Conservation (phyloP, 1,284 basidiomycete genomes). For the Cerrena zonata region DNA sequence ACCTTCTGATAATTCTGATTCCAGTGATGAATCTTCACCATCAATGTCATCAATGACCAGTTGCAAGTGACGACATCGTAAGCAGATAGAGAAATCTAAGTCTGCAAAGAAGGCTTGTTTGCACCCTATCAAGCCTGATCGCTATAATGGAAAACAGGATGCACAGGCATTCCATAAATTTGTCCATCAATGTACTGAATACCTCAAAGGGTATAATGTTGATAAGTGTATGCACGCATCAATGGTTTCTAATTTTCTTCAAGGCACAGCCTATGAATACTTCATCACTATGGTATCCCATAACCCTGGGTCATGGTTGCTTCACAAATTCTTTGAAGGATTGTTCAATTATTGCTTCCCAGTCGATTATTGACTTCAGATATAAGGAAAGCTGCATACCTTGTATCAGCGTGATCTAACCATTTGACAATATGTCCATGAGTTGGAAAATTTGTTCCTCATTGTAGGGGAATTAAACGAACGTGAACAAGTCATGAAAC, state of each 20-base stretch:
- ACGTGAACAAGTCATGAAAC: not conserved
- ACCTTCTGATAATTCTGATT: not conserved
- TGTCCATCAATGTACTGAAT: slow-evolving; percentile 10
- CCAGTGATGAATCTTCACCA: not conserved
- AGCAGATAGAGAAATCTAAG: too few species aligned
- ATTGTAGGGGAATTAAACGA: not conserved
- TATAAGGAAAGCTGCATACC: slow-evolving; percentile 13
- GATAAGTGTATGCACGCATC: not conserved
- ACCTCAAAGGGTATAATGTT: slow-evolving; percentile 9
- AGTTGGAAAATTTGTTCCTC: slow-evolving; percentile 19
- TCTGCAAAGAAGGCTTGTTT: too few species aligned
- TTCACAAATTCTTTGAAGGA: slow-evolving; percentile 27
- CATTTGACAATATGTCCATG: slow-evolving; percentile 25
- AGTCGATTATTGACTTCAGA: slow-evolving; percentile 26
- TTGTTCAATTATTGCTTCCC: slow-evolving; percentile 43
- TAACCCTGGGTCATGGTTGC: slow-evolving; percentile 12
- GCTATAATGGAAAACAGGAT: slow-evolving; percentile 13
- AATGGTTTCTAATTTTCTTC: slow-evolving; percentile 19
- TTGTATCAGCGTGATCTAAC: slow-evolving; percentile 12
- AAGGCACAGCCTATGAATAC: slow-evolving; percentile 33
- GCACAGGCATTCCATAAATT: slow-evolving; percentile 7
- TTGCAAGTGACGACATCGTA: too few species aligned
- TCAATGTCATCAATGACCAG: not conserved
- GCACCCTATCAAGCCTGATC: slow-evolving; percentile 15
- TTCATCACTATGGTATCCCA: slow-evolving; percentile 31